Percentiles rank a stretch among this genome's conserved stretches.
phyloP scores from a whole-genome alignment of 306 rosid genomes.

The Fragaria ananassa region DNA sequence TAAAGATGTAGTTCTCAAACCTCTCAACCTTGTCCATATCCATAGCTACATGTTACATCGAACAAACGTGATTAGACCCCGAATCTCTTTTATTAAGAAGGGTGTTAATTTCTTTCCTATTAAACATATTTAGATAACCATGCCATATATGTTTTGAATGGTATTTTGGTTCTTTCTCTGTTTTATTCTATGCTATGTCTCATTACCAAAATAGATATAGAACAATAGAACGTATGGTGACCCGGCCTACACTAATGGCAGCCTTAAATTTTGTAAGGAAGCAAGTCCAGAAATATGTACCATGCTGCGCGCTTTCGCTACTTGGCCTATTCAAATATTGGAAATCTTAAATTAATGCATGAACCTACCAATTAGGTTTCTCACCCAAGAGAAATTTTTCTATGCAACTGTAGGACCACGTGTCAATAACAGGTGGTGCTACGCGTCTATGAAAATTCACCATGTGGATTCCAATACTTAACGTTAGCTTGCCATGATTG shows the following conservation, averaged over 20 bases:
- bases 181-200: not conserved
- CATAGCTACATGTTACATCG: not conserved
- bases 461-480: too few species aligned
- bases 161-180: not conserved
- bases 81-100: not conserved
- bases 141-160: not conserved
- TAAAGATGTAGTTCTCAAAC: too few species aligned
- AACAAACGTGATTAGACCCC: not conserved
- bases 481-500: too few species aligned
- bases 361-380: not conserved
- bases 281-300: not conserved
- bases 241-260: not conserved
- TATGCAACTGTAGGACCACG: too few species aligned
- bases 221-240: not conserved
- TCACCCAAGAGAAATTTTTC: not conserved
- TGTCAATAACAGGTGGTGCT: too few species aligned
- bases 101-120: not conserved
- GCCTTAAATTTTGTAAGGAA: not conserved
- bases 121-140: not conserved
- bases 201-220: not conserved
- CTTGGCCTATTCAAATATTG: not conserved
- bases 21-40: not conserved
- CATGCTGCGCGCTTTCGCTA: not conserved
- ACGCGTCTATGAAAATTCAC: too few species aligned
- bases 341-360: not conserved